Conservation (phyloP, 2,329 filamentous ascomycete species). For the Curvularia eragrostidis region DNA sequence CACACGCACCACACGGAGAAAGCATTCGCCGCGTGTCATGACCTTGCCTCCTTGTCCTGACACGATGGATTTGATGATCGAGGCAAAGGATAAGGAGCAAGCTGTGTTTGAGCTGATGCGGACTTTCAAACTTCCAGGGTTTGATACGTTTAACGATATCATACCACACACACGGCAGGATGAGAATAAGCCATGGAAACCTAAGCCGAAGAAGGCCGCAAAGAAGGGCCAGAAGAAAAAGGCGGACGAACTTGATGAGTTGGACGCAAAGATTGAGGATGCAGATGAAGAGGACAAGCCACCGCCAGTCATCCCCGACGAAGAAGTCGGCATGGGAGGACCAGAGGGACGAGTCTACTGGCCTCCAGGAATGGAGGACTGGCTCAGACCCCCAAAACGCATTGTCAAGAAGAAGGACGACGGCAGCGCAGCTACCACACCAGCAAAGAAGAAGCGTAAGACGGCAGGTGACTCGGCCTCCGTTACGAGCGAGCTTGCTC, state of each 20-base stretch:
- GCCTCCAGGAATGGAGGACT: slow-evolving; percentile 89
- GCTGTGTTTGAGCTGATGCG: slow-evolving; percentile 94
- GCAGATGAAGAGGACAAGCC: slow-evolving; percentile 41
- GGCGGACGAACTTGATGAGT: slow-evolving; percentile 44
- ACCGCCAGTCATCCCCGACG: slow-evolving; percentile 60
- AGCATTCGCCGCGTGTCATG: slow-evolving; percentile 81
- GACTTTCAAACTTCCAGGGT: slow-evolving; percentile 82
- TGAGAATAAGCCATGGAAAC: slow-evolving; percentile 65
- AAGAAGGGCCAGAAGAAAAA: slow-evolving; percentile 57
- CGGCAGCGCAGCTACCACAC: slow-evolving; percentile 27
- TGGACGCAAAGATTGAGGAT: slow-evolving; percentile 54
- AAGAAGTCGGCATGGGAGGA: slow-evolving; percentile 87
- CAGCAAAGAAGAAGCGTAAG: slow-evolving; percentile 44
- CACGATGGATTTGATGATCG: slow-evolving; percentile 97
- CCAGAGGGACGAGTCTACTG: slow-evolving; percentile 84
- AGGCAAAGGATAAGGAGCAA: slow-evolving; percentile 98
- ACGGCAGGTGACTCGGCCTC: slow-evolving; percentile 34
- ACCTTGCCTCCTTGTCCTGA: slow-evolving; percentile 81
- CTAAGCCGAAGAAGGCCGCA: slow-evolving; percentile 50
- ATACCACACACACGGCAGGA: slow-evolving; percentile 78
- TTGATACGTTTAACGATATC: slow-evolving; percentile 76
- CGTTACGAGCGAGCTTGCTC: slow-evolving; percentile 35
- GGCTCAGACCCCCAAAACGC: slow-evolving; percentile 81
- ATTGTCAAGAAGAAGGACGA: slow-evolving; percentile 64
- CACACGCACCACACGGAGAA: slow-evolving; percentile 78